Base-by-base conservation (phyloP, 768 basidiomycete genomes). In the Mycena amicta region DNA sequence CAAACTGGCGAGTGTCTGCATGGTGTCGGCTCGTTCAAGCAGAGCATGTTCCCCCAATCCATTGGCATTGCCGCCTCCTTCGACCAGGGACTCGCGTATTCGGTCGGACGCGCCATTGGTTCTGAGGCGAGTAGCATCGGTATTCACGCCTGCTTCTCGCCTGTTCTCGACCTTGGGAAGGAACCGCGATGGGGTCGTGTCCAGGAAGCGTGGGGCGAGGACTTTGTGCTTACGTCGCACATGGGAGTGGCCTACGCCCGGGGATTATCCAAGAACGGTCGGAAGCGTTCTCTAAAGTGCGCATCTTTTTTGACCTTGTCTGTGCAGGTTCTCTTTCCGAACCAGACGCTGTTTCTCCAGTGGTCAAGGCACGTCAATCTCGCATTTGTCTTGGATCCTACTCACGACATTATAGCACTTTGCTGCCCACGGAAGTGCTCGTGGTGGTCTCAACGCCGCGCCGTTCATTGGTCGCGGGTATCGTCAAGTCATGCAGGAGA, bases 121-220 rank as follows among this genome's bases (percentile, higher is more conserved):
- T 54, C 62, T 13, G 68, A 69, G 31, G 68, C 68, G 25, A 56
- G 68, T 15, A 60, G 59, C 16, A 66, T 69, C 43, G 68, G 68
- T 4, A 66, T 69, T 18, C 68, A 67, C 40, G 63, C 57, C 16
- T 69, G 68, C 50, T 55, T 69, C 5, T 51, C 64, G 40, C 68
- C 68, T 3, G 68, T 69, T 18, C 60, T 69, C 5, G 68, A 69
- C 63, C 49, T 69, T 5, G 68, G 63, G n/a, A 69, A 69, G 56
- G 68, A 69, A 11, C 62, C 65, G n/a, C 58, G 68, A 37, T 69
- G 68, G 68, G 68, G 68, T 1, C 29, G 68, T 18, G 66, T 67
- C 2, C 68, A 69, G 54, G 68, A 69, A 58, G 65, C 66, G 13
- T 69, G 66, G 66, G 68, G 68, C 20, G 68, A 69, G 54, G 66